These are phyloP conservation scores for Chlorella variabilis DNA, from an alignment of 163 green algal genomes.

Conservation along the genomic window DNA sequence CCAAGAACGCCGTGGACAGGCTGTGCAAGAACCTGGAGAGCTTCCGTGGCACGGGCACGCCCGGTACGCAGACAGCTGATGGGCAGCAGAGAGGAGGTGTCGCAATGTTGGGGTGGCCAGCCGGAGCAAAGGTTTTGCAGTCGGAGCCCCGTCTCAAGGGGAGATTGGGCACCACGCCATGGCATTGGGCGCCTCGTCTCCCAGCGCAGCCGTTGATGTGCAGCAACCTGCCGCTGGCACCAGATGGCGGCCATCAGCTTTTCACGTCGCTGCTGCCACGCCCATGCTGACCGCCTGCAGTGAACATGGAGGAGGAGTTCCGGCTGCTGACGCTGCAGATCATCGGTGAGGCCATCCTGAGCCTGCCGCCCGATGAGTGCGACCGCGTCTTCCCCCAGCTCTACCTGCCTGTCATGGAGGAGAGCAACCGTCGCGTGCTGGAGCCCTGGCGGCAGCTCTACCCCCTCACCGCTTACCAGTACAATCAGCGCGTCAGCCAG, in stretches of 20 bases:
- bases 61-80: slow-evolving; percentile 5
- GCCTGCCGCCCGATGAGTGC: slow-evolving; percentile 88
- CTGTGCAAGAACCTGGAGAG: slow-evolving; percentile 81
- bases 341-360: slow-evolving; percentile 93
- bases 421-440: slow-evolving; percentile 88
- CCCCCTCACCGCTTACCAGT: slow-evolving; percentile 34
- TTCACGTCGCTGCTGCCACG: neutral
- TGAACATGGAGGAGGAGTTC: slow-evolving; percentile 95
- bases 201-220: too few relatives aligned
- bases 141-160: too few relatives aligned
- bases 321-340: slow-evolving; percentile 92
- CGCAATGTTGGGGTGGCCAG: too few relatives aligned
- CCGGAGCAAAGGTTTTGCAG: too few relatives aligned
- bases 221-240: too few relatives aligned
- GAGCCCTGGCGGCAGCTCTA: slow-evolving; percentile 86
- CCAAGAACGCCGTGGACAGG: slow-evolving; percentile 71
- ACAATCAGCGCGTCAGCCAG: slow-evolving; percentile 38
- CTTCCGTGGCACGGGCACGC: slow-evolving; percentile 54
- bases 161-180: too few relatives aligned
- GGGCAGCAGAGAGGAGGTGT: too few relatives aligned
- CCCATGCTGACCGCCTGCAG: slow-evolving; percentile 43
- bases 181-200: too few relatives aligned
- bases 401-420: slow-evolving; percentile 96
- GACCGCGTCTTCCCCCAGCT: slow-evolving; percentile 92
- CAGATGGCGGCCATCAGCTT: too few relatives aligned